Evolutionary conservation across 2,329 filamentous ascomycete genomes (phyloP).

Genomic region (Amauroascus niger): DNA sequence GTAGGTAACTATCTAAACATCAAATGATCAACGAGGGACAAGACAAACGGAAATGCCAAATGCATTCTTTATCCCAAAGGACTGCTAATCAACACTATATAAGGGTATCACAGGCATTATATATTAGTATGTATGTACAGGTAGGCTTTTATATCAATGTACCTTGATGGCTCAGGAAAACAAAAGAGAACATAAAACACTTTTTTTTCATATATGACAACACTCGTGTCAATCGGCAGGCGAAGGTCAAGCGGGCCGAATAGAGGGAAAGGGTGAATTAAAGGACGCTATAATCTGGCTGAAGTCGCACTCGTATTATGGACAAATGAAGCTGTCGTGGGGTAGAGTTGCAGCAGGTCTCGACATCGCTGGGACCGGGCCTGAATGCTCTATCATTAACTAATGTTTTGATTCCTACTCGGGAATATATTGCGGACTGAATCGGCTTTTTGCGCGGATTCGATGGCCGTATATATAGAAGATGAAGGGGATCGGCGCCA

Average conservation of each 20-base stretch:
- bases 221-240: not conserved
- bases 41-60: too few relatives aligned
- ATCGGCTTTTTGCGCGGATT: constrained; percentile 30
- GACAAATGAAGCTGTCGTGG: too few relatives aligned
- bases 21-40: not conserved
- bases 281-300: too few relatives aligned
- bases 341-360: too few relatives aligned
- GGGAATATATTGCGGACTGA: constrained; percentile 21
- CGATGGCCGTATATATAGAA: constrained; percentile 25
- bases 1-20: too few relatives aligned
- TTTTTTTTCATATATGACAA: too few relatives aligned
- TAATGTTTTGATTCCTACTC: constrained; percentile 10
- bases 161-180: not conserved
- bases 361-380: too few relatives aligned
- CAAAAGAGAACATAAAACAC: not conserved
- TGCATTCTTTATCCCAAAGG: not conserved
- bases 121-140: not conserved
- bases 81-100: not conserved
- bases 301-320: too few relatives aligned
- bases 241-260: not conserved
- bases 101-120: constrained; percentile 4
- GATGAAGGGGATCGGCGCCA: constrained; percentile 26
- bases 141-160: not conserved
- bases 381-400: too few relatives aligned
- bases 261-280: too few relatives aligned